phyloP scores from a whole-genome alignment of 192 early-diverging fungal species.

The Rhizoclosmatium globosum region DNA sequence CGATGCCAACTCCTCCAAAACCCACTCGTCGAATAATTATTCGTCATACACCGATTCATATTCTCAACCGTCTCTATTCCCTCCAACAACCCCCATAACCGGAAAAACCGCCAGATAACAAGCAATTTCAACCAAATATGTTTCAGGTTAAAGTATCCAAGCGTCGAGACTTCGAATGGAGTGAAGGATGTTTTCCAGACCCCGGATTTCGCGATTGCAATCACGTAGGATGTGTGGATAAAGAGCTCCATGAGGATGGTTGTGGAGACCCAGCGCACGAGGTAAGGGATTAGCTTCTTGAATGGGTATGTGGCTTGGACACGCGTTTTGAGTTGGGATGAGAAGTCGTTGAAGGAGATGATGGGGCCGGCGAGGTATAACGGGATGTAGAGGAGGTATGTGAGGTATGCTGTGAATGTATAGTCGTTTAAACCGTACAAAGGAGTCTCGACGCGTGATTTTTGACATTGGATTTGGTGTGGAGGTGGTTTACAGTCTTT shows the following conservation, averaged over 20 bases:
- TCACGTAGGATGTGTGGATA: constrained; percentile 87
- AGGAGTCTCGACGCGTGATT: constrained; percentile 20
- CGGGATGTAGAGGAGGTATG: constrained; percentile 88
- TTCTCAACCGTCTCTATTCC: constrained; percentile 91
- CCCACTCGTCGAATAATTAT: constrained; percentile 91
- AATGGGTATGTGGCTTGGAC: background rate
- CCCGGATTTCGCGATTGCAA: constrained; percentile 86
- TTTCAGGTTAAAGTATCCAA: constrained; percentile 89
- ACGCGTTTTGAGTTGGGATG: constrained; percentile 70
- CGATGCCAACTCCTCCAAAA: constrained; percentile 99
- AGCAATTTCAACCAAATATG: constrained; percentile 96
- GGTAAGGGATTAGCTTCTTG: constrained; percentile 58
- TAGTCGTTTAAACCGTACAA: constrained; percentile 63
- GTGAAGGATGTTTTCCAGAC: constrained; percentile 77
- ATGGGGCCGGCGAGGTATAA: constrained; percentile 96
- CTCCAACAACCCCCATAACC: constrained; percentile 95
- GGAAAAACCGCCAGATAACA: constrained; percentile 97
- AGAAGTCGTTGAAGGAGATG: constrained; percentile 92
- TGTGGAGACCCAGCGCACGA: constrained; percentile 69
- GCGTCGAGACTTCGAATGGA: constrained; percentile 81
- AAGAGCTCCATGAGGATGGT: constrained; percentile 87
- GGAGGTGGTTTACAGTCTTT: constrained; percentile 32
- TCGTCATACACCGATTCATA: constrained; percentile 95
- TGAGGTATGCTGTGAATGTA: constrained; percentile 78
- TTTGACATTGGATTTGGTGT: constrained; percentile 7